phyloP scores from a whole-genome alignment of 108 stramenopile species.

The Nitzschia sp. region DNA sequence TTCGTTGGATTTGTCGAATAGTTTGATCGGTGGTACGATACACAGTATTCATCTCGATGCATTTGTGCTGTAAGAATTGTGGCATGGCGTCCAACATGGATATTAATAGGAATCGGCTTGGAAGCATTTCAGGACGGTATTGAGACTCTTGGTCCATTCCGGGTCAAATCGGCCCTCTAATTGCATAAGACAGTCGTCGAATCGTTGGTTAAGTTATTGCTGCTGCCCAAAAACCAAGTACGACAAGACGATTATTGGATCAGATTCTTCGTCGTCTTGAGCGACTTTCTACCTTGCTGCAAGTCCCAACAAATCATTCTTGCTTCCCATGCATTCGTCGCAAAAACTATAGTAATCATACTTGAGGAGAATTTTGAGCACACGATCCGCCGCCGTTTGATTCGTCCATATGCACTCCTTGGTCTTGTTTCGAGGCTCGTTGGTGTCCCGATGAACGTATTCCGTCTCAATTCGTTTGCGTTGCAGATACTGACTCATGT shows the following conservation, averaged over 20 bases:
- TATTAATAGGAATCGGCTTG: background rate
- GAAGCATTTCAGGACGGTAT: slow-evolving; percentile 10
- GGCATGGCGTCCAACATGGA: background rate
- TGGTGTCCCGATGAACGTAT: background rate
- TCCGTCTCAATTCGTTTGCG: background rate
- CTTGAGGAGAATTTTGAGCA: background rate
- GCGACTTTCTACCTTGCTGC: no score
- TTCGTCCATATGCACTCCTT: slow-evolving; percentile 7
- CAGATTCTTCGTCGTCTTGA: no score
- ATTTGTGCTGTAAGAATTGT: background rate
- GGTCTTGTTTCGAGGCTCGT: background rate
- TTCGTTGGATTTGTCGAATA: background rate
- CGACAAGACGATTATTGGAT: slow-evolving; percentile 14
- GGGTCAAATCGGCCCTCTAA: background rate
- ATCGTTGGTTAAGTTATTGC: no score
- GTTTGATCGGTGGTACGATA: background rate
- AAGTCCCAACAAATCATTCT: no score
- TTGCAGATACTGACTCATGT: background rate
- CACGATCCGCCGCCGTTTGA: background rate
- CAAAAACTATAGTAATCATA: slow-evolving; percentile 8
- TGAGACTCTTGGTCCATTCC: background rate
- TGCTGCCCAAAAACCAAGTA: slow-evolving; percentile 29
- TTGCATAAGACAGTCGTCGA: no score
- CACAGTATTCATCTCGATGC: background rate
- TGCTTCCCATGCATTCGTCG: no score